Evolutionary conservation across 306 rosid species (phyloP).

Genomic region (Sechiopsis laciniata): DNA sequence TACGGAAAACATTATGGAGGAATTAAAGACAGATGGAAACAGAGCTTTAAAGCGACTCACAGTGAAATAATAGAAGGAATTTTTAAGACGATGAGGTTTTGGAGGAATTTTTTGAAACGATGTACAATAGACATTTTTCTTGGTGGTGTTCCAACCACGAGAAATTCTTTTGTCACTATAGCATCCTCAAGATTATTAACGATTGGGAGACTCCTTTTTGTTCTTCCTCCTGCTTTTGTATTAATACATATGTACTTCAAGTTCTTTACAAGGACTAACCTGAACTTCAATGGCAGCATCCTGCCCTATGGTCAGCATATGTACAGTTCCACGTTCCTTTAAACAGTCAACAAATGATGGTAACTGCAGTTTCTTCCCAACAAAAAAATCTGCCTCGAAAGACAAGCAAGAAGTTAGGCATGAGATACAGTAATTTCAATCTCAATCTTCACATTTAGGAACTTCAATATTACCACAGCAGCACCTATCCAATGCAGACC

Average conservation of each 20-base stretch:
- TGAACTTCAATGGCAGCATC: slow-evolving; percentile 99
- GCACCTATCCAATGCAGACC: slow-evolving; percentile 78
- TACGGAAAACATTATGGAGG: neutral
- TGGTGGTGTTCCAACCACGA: neutral
- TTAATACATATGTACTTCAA: neutral
- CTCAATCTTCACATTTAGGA: slow-evolving; percentile 67
- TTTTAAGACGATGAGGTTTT: neutral
- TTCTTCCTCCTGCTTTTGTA: neutral
- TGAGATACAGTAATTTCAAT: slow-evolving; percentile 65
- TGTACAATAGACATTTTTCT: neutral
- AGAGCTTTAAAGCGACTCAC: slow-evolving; percentile 1
- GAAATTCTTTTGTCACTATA: neutral
- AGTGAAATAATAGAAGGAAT: neutral
- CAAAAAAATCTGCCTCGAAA: slow-evolving; percentile 90
- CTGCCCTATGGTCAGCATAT: slow-evolving; percentile 81
- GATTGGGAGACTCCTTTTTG: neutral
- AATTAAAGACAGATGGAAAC: neutral
- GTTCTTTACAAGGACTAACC: slow-evolving; percentile 42
- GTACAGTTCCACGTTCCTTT: slow-evolving; percentile 90
- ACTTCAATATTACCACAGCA: slow-evolving; percentile 98
- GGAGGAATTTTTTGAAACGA: neutral
- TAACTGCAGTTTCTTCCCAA: slow-evolving; percentile 69
- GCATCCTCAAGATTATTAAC: neutral
- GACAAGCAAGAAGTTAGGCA: slow-evolving; percentile 46
- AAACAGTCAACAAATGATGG: slow-evolving; percentile 86